Base-by-base conservation (phyloP, 345 rosid species). In the Pistacia atlantica region DNA sequence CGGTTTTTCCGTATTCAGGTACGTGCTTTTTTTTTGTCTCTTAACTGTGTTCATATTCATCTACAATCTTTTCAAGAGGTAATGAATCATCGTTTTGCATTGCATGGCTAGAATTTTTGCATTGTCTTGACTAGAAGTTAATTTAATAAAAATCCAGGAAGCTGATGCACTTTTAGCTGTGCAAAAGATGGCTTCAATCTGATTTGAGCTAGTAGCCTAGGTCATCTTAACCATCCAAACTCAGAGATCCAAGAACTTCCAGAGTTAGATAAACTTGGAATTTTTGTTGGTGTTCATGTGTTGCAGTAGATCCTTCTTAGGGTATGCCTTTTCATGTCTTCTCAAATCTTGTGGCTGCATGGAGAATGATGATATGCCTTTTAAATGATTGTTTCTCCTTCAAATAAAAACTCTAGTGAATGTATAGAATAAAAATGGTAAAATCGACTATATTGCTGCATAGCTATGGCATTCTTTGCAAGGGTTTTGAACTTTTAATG, bases 1-100 rank as follows among this genome's bases (percentile, higher is more conserved):
- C 73, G 93, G 79, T 96, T 92, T 80, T 89, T 92, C 71, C 97
- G 98, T 62, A 37, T 86, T 78, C 98, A 96, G 99, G 99, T 96
- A 67, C 31, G 55, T 75, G 71, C 38, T 65, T 33, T 57, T 72
- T 45, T 69, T 68, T 65, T 38, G 11, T 49, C n/a, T 55, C 25
- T 65, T 17, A 61, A n/a, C 51, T 64, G n/a, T 58, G 25, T 65
- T 38, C 59, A 3, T 51, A 61, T 33, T 14, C 20, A 20, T 25
- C 35, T 31, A 14, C 10, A 14, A 31, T 2, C 42, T 1, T 37
- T 61, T 33, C 38, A 28, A 31, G 42, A 22, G 18, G 52, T 55
- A 17, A 33, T 17, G 16, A 3, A 13, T 20, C 31, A n/a, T 5
- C 22, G 48, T 13, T 13, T 61, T 51, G 31, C 55, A 20, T 56